phyloP scores from a whole-genome alignment of 805 yeast species.

The Naumovozyma dairenensis region DNA sequence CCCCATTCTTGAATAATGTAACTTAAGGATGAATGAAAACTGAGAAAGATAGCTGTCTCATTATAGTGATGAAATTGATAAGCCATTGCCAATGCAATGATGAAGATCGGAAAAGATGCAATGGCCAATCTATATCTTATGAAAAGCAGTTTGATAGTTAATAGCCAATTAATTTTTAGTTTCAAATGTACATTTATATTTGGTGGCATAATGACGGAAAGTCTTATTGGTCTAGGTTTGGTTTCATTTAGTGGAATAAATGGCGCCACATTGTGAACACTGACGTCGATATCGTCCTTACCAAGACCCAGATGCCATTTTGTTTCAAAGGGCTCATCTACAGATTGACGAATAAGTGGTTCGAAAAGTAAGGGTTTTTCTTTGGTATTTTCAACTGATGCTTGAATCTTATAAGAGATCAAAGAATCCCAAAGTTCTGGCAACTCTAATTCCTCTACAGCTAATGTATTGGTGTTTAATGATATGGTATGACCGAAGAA shows the following conservation, averaged over 20 bases:
- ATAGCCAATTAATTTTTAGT: conserved; percentile 17
- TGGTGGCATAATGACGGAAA: conserved; percentile 20
- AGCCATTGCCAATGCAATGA: conserved; percentile 41
- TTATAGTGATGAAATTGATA: conserved; percentile 45
- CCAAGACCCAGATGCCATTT: conserved; percentile 63
- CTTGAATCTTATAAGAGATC: conserved; percentile 15
- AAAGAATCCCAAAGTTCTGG: conserved; percentile 25
- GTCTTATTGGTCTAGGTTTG: conserved; percentile 13
- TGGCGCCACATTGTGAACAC: conserved; percentile 60
- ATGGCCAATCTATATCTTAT: conserved; percentile 69
- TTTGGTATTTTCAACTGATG: conserved; percentile 5
- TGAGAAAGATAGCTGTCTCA: conserved; percentile 31
- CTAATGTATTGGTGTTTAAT: conserved; percentile 1
- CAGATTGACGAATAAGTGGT: conserved; percentile 62
- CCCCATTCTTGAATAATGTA: conserved; percentile 27
- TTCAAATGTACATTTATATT: conserved; percentile 8
- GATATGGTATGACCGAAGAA: conserved; percentile 3
- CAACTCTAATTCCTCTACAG: conserved; percentile 13
- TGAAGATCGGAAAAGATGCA: conserved; percentile 58
- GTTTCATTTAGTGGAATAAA: conserved; percentile 39
- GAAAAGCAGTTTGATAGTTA: conserved; percentile 57
- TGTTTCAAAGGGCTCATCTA: conserved; percentile 56
- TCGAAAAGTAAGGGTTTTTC: conserved; percentile 30
- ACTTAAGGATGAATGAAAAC: conserved; percentile 39
- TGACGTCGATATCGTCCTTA: conserved; percentile 30